Conservation (phyloP, 495 filamentous ascomycete genomes). For the Jackrogersella multiformis region DNA sequence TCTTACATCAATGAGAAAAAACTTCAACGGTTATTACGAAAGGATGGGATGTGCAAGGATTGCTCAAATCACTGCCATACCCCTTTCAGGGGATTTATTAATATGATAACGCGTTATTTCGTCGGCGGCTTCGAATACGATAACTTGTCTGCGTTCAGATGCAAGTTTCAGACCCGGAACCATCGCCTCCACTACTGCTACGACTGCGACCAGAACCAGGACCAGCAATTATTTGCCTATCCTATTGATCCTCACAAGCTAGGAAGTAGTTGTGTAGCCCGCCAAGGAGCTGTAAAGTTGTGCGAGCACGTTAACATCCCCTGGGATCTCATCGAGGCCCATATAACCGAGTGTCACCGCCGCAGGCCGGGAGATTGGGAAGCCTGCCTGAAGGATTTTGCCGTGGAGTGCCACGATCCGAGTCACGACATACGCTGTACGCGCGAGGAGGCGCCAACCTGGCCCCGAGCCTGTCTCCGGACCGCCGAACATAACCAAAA, state of each 20-base stretch:
- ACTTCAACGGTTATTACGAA: constrained; percentile 27
- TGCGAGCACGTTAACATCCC: constrained; percentile 39
- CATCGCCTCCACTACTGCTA: background rate
- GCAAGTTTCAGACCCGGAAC: background rate
- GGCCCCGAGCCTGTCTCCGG: constrained; percentile 32
- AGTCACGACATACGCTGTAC: constrained; percentile 34
- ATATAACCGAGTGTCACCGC: constrained; percentile 22
- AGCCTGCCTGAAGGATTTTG: constrained; percentile 32
- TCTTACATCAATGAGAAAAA: background rate
- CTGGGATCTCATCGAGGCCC: constrained; percentile 31
- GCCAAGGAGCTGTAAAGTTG: constrained; percentile 31
- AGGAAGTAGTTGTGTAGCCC: constrained; percentile 31
- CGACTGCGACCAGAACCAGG: background rate
- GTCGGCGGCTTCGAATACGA: background rate
- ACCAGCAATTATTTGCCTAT: background rate
- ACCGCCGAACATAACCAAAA: background rate
- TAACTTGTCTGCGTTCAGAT: background rate
- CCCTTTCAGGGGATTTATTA: background rate
- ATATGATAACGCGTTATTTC: background rate
- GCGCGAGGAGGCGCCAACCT: constrained; percentile 19
- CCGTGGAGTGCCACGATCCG: constrained; percentile 34
- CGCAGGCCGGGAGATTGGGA: constrained; percentile 16
- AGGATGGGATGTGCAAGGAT: constrained; percentile 26
- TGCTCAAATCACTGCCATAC: constrained; percentile 17
- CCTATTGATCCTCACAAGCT: background rate